Base-by-base conservation (phyloP, 2,329 filamentous ascomycete species). In the Botrytis pseudocinerea region DNA sequence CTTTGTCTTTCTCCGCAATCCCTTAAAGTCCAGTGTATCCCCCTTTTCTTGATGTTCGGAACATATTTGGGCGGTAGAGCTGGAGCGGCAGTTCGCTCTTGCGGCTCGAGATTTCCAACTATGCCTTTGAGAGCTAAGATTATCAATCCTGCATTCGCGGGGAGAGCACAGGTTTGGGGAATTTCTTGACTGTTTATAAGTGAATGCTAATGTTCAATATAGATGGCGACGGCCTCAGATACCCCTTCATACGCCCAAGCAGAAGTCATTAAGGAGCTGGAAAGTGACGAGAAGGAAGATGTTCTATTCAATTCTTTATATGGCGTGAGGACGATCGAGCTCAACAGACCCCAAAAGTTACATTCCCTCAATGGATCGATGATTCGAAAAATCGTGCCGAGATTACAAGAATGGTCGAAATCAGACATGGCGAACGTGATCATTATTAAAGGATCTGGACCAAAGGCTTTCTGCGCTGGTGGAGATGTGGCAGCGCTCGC, bases 341-440 rank as follows among this genome's bases (percentile, higher is more conserved):
- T 99, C 78, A 99, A 99, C 85, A 91, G 96, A 74, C 96, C 95
- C 9, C 87, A 89, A 81, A 97, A 98, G 85, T 88, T 94, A 82
- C 98, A 99, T 84, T 92, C 95, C 40, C 89, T 99, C 77, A 95
- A 97, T 82, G 93, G 87, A 70, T 98, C 95, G 73, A 99, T 99
- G 97, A 93, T 92, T 76, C 90, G 93, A 79, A 98, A 99, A 85
- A 98, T 99, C 78, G 85, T 94, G 64, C 95, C 95, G 35, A 89
- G 96, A 73, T 83, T 99, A 80, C 87, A 93, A 80, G 95, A 98
- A 86, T 99, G 95, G 95, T 90, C 93, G 80, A 96, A 97, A 83
- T 98, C 95, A 42, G 92, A 97, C 80, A 87, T 99, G 84, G 95
- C 96, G 72, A 97, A 97, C 82, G 90, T 98, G 10, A 85, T 99